Evolutionary conservation across 352 stramenopile species (phyloP).

Genomic region (Pythium insidiosum): DNA sequence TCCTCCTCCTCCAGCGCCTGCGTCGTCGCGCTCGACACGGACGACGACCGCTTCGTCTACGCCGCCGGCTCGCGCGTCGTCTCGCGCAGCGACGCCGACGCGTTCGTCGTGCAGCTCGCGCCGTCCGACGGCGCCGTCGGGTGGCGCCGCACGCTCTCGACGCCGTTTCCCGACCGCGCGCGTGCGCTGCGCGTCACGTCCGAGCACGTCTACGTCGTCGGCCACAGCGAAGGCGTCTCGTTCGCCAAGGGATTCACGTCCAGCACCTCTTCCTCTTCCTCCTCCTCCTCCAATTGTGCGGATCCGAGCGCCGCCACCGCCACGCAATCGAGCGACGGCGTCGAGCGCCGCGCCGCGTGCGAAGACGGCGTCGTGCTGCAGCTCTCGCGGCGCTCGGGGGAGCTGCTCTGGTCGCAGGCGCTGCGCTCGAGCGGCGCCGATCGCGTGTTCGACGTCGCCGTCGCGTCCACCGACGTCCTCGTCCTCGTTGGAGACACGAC

Average conservation of each 20-base stretch:
- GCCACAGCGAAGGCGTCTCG: too few relatives aligned
- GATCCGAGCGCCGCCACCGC: not conserved
- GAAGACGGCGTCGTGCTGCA: conserved; percentile 15
- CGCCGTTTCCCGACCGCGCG: too few relatives aligned
- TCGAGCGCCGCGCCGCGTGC: too few relatives aligned
- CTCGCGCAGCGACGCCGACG: not conserved
- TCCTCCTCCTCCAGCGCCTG: too few relatives aligned
- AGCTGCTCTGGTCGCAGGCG: conserved; percentile 3
- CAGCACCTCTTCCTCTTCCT: too few relatives aligned
- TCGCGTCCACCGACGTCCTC: not conserved
- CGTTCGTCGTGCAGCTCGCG: conserved; percentile 3
- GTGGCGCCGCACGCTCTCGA: conserved; percentile 1
- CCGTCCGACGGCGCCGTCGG: not conserved
- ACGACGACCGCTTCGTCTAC: conserved; percentile 2
- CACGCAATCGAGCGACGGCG: too few relatives aligned
- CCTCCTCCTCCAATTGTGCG: not conserved
- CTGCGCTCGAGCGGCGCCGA: conserved; percentile 1
- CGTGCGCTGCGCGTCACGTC: too few relatives aligned
- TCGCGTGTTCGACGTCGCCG: conserved; percentile 17
- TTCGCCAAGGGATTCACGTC: too few relatives aligned
- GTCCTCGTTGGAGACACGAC: conserved; percentile 21
- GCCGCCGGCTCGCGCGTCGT: not conserved
- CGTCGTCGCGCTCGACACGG: too few relatives aligned
- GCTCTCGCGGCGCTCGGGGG: not conserved
- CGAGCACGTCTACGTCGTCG: too few relatives aligned